Evolutionary conservation across 805 yeast species (phyloP).

Genomic region (Yarrowia sp.): DNA sequence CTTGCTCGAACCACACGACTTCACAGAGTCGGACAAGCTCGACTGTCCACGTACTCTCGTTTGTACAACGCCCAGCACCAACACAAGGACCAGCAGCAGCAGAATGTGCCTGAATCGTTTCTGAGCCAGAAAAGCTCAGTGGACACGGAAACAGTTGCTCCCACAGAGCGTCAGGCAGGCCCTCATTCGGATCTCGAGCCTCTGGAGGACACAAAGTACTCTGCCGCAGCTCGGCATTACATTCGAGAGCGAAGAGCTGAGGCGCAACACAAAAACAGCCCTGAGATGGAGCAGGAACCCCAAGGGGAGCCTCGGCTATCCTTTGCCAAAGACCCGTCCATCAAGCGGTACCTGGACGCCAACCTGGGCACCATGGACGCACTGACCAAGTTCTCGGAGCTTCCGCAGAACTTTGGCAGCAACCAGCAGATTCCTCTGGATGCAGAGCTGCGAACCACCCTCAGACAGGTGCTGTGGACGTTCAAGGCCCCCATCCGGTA

Average conservation of each 20-base stretch:
- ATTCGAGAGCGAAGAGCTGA: constrained; percentile 6
- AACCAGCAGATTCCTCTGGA: constrained; percentile 57
- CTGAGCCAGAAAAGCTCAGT: not conserved
- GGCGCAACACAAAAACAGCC: not conserved
- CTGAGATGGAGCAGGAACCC: not conserved
- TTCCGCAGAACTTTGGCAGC: constrained; percentile 57
- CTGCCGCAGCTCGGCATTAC: constrained; percentile 14
- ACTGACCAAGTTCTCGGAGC: constrained; percentile 48
- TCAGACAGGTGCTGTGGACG: constrained; percentile 51
- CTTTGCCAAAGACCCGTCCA: constrained; percentile 16
- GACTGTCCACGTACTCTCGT: not conserved
- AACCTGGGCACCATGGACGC: constrained; percentile 42
- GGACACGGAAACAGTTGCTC: not conserved
- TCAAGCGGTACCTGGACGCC: constrained; percentile 29
- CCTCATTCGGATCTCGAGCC: constrained; percentile 3
- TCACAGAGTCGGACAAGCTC: not conserved
- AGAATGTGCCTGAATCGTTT: not conserved
- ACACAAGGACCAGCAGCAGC: not conserved
- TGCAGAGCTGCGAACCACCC: constrained; percentile 44
- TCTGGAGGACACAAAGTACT: constrained; percentile 17
- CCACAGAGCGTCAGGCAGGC: not conserved
- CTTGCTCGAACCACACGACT: not conserved
- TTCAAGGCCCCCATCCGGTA: constrained; percentile 72
- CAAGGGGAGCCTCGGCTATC: not conserved
- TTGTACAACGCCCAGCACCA: not conserved